Conservation (phyloP, 305 asterid species). For the Fraxinus baroniana region DNA sequence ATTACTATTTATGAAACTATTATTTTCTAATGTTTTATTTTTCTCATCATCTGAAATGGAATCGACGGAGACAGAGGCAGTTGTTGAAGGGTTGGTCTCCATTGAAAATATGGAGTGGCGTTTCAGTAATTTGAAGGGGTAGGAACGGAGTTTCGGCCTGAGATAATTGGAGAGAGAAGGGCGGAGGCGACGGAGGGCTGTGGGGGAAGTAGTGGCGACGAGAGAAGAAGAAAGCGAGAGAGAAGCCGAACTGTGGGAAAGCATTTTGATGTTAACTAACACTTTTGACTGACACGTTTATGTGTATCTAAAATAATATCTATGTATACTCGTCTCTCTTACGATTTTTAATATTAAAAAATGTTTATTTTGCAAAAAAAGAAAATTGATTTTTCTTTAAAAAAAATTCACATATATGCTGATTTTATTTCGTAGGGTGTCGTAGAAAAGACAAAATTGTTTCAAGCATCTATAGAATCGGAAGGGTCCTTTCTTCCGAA, state of each 20-base stretch:
- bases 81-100: neutral
- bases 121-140: constrained; percentile 19
- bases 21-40: neutral
- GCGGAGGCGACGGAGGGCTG: constrained; percentile 25
- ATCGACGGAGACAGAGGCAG: neutral
- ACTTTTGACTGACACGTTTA: neutral
- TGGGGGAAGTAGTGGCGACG: constrained; percentile 35
- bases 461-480: no score
- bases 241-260: constrained; percentile 45
- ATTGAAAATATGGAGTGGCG: constrained; percentile 23
- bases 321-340: neutral
- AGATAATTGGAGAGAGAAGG: constrained; percentile 6
- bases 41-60: constrained; percentile 1
- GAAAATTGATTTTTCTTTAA: no score
- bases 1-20: neutral
- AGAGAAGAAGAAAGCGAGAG: constrained; percentile 35
- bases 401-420: neutral
- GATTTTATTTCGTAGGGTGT: no score
- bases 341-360: neutral
- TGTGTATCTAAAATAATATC: neutral
- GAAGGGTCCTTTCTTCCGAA: no score
- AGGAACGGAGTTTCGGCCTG: constrained; percentile 21
- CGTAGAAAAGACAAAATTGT: no score
- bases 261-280: constrained; percentile 24
- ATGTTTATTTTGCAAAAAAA: neutral